Evolutionary conservation across 2,329 filamentous ascomycete species (phyloP).

Genomic region (Fusarium bactridioides): DNA sequence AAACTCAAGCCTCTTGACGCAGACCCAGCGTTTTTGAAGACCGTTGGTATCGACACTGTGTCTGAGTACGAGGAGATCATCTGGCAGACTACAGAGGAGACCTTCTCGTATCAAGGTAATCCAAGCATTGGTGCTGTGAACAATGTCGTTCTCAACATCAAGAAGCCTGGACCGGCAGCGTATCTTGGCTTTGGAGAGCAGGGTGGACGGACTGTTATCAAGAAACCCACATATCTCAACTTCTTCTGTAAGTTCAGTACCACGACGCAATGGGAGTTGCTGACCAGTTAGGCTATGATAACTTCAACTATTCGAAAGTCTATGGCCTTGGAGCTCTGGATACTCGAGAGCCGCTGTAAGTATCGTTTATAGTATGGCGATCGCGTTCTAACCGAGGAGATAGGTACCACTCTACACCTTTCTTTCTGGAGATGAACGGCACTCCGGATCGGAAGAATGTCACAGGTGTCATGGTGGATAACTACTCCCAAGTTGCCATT

Average conservation of each 20-base stretch:
- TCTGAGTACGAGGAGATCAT: background rate
- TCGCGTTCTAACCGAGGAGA: fast-evolving
- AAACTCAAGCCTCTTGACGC: background rate
- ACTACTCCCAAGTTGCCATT: background rate
- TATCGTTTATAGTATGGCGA: fast-evolving
- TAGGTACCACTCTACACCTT: background rate
- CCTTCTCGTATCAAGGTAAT: background rate
- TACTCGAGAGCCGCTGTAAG: background rate
- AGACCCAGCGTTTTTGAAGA: background rate
- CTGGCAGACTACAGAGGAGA: background rate
- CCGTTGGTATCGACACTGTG: background rate
- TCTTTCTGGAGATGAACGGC: background rate
- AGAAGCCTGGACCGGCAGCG: background rate
- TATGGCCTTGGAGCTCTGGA: background rate
- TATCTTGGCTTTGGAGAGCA: background rate
- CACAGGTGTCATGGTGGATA: background rate
- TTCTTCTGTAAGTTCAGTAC: background rate
- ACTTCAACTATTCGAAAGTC: background rate
- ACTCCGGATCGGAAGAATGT: background rate
- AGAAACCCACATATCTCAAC: background rate
- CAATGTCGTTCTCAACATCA: background rate
- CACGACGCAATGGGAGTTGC: no score
- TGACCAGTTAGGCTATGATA: background rate
- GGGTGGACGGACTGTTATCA: background rate
- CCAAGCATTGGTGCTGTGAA: background rate